phyloP scores from a whole-genome alignment of 2,329 filamentous ascomycete species.

The Pyrenophora seminiperda region DNA sequence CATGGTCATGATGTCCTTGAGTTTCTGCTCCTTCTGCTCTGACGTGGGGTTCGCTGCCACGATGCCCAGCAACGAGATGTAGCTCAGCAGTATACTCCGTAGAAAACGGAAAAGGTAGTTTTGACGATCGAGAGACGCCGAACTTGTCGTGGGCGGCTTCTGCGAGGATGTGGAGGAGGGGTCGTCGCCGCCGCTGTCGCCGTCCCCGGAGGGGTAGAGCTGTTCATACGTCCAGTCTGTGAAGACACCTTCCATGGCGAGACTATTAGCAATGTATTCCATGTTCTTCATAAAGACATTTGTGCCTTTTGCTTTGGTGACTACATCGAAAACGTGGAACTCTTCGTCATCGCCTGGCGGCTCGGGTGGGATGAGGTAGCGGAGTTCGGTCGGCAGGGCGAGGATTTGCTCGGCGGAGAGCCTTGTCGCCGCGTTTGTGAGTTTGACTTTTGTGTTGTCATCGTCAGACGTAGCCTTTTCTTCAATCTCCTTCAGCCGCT shows the following conservation, averaged over 20 bases:
- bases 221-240: constrained; percentile 73
- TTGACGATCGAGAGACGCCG: constrained; percentile 56
- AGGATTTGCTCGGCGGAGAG: constrained; percentile 37
- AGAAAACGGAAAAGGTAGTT: constrained; percentile 74
- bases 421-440: not conserved
- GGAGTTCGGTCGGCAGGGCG: constrained; percentile 71
- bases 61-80: constrained; percentile 79
- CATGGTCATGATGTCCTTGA: constrained; percentile 77
- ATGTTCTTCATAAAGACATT: constrained; percentile 36
- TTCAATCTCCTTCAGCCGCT: constrained; percentile 61
- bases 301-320: constrained; percentile 52
- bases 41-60: constrained; percentile 67
- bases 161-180: not conserved
- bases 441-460: constrained; percentile 15
- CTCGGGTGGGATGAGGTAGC: constrained; percentile 78
- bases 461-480: constrained; percentile 33
- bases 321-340: constrained; percentile 75
- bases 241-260: constrained; percentile 57
- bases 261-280: constrained; percentile 35
- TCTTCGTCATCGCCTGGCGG: constrained; percentile 68
- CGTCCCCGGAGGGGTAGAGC: constrained; percentile 62
- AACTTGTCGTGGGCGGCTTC: constrained; percentile 51
- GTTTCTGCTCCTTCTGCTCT: constrained; percentile 71
- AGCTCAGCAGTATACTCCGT: constrained; percentile 86
- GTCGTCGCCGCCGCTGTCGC: constrained; percentile 32